Base-by-base conservation (phyloP, 306 rosid genomes). In the Ochetophila trinervis region DNA sequence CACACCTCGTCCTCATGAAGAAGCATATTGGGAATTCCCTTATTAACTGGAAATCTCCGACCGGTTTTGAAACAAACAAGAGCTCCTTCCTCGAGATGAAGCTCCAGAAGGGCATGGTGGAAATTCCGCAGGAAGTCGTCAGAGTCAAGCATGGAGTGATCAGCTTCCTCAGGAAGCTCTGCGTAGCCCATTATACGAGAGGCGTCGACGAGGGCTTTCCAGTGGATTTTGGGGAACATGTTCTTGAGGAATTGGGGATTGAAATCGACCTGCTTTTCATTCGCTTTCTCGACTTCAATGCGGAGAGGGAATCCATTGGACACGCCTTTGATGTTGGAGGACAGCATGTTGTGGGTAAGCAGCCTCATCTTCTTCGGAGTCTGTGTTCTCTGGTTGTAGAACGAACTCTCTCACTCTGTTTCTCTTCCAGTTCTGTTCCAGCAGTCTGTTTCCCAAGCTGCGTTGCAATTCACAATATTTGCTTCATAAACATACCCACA, bases 1-100 rank as follows among this genome's bases (percentile, higher is more conserved):
- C 88, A 93, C 57, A 93, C 97, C 83, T 93, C 95, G 16, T 93
- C 96, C 60, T 90, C 97, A 18, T 90, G 99, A 52, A 93, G 97
- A 57, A 90, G 88, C 97, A 93, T 81, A 69, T 90, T 93, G 16
- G 99, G 99, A 49, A 87, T 90, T 0, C 99, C 97, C 75, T 90
- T 93, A 5, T 6, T 84, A 14, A 93, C 87, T 0, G 95, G 96
- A 65, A 90, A 93, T n/a, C 82, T 71, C 5, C 99, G 83, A 42
- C 77, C 87, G 1, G 97, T 86, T 76, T 90, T 86, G 0, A 96
- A 96, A 60, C 99, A 93, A 59, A 90, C 56, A 60, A 90, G 99
- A 1, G 85, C 88, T 16, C 96, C 97, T 63, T 90, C 95, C 72
- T 93, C 96, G 3, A 90, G 97, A 77, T 90, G 96, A 66, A 93